Base-by-base conservation (phyloP, 176 grass and related monocot genomes). In the Triticum urartu region DNA sequence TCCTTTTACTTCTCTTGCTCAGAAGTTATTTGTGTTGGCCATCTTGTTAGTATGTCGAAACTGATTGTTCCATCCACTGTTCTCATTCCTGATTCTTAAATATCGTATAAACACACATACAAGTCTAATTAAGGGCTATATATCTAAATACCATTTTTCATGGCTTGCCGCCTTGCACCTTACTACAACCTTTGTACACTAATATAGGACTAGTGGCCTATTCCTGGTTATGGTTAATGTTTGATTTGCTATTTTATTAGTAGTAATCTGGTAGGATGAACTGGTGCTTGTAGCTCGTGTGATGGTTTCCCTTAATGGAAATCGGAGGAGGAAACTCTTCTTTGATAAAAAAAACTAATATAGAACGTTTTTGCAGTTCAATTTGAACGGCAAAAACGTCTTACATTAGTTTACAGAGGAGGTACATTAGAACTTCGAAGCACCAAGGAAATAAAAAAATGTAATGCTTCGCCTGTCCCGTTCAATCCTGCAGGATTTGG, bases 401-500 rank as follows among this genome's bases (percentile, higher is more conserved):
- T 43, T 43, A 43, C 42, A 43, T 43, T 43, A 43, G 42, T 43
- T 43, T 43, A 43, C 42, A 43, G 42, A 43, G 40, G 9, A 1
- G 2, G 42, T 50, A 65, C 39, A 48, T 7, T 68, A 30, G 1
- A 52, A 52, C 24, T 69, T 70, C 67, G 33, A 38, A 21, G 68
- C 34, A 39, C 61, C 36, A 39, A 63, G 15, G 38, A 83, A 74
- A 72, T 63, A 15, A 38, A 85, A 85, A 85, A 64, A 5, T 83
- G n/a, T 52, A 18, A 52, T 11, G 4, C 20, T 81, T 42, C 30
- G 17, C 8, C 7, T 32, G 21, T 54, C 40, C n/a, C 5, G 11
- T 72, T 5, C 5, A 34, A 24, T 59, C 45, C 18, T 79, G 20
- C 81, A 95, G 95, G 12, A 95, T 18, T 80, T 95, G 61, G 64